phyloP scores from a whole-genome alignment of 2,329 filamentous ascomycete species.

The Aspergillus amoenus region DNA sequence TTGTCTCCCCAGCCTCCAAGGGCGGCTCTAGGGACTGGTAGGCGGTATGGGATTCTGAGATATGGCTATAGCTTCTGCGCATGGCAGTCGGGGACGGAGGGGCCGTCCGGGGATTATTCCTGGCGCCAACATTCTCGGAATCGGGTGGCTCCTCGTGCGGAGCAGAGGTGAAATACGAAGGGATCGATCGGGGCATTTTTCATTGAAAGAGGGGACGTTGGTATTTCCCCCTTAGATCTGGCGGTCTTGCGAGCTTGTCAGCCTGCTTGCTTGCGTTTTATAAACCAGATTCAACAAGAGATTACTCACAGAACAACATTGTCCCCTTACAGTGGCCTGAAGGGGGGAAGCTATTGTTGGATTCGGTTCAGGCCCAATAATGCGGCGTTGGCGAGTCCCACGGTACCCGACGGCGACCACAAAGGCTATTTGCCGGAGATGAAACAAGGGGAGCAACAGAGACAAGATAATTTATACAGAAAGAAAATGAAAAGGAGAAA shows the following conservation, averaged over 20 bases:
- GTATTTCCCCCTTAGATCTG: constrained; percentile 8
- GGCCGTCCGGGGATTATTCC: constrained; percentile 28
- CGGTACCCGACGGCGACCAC: neutral
- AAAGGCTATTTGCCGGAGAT: neutral
- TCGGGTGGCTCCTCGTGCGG: constrained; percentile 15
- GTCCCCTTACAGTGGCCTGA: neutral
- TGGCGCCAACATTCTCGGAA: constrained; percentile 7
- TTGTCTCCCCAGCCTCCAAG: constrained; percentile 34
- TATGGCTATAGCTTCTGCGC: constrained; percentile 30
- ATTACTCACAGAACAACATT: constrained; percentile 7
- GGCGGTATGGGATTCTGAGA: constrained; percentile 31
- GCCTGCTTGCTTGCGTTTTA: neutral
- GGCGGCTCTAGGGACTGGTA: constrained; percentile 33
- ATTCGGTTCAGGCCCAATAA: constrained; percentile 2
- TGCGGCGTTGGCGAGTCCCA: neutral
- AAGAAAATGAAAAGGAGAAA: neutral
- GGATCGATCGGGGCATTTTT: constrained; percentile 33
- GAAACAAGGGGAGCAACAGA: neutral
- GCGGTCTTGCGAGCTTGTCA: constrained; percentile 1
- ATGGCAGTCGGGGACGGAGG: constrained; percentile 38
- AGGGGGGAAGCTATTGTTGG: neutral
- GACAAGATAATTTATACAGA: neutral
- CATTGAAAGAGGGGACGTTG: neutral
- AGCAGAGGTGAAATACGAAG: constrained; percentile 23
- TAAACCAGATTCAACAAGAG: neutral